Evolutionary conservation across 2,329 filamentous ascomycete genomes (phyloP), one percentile per base, ranked within the genome.

Genomic region (Fusarium begoniae): DNA sequence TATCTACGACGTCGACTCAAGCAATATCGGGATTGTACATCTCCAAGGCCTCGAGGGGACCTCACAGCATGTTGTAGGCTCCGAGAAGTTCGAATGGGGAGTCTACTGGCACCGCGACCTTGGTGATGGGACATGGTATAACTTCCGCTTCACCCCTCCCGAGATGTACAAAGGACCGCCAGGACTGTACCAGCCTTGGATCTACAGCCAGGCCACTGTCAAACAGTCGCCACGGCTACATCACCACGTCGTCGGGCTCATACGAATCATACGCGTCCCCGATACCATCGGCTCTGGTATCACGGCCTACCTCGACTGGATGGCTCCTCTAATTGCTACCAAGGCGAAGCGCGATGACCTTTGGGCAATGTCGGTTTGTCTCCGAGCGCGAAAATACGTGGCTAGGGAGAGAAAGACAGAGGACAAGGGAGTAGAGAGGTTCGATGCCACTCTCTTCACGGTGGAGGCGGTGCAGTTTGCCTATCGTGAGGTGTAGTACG

Each of bases 41-140:
- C 57, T 69, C 11, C 67, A 57, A n/a, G 66, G 60, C 8, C 70
- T 79, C 47, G 74, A 79, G 30, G 70, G 69, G 17, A 60, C 44
- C 26, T 73, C 72, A n/a, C 51, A 76, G 11, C 51, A 74, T 38
- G 71, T 74, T 28, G 57, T 69, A 26, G 75, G 65, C 9, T 70
- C 68, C 11, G 79, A 81, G 44, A 79, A 82, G 48, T 83, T 83
- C 53, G 74, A 77, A 71, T 83, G 81, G 82, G 81, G 80, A n/a
- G 63, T 83, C 53, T 83, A 83, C 71, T 81, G 77, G 69, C 79
- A 83, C 58, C 77, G 78, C 43, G 63, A 61, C 47, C 66, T 71
- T 28, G 68, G 69, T 30, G 68, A 78, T 38, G 77, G 81, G 28
- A 78, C 75, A 14, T 79, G 78, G 79, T 80, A 81, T 64, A 72